These are phyloP conservation scores for Chlorella sp. DNA, from an alignment of 139 green algal species.

Conservation along the genomic window DNA sequence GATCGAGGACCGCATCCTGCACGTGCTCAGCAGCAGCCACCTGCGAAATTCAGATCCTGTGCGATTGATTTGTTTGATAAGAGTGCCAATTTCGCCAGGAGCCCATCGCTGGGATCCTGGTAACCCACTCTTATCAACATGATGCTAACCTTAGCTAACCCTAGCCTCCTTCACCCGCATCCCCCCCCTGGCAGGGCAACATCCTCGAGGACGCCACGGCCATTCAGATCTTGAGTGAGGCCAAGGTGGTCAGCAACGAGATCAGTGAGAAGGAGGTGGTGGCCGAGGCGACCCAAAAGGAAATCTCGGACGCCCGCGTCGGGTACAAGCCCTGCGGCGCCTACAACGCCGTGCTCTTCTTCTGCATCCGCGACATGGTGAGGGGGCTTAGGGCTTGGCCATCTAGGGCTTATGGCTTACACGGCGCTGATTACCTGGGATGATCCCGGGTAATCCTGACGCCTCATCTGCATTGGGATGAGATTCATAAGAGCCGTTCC, in stretches of 20 bases:
- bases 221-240: slow-evolving; percentile 61
- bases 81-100: not conserved
- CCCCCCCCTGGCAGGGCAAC: slow-evolving; percentile 35
- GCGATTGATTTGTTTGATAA: too few relatives aligned
- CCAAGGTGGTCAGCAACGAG: slow-evolving; percentile 62
- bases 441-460: too few relatives aligned
- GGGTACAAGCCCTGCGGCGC: slow-evolving; percentile 54
- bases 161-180: too few relatives aligned
- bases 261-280: slow-evolving; percentile 58
- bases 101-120: not conserved
- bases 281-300: slow-evolving; percentile 44
- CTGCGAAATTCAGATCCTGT: too few relatives aligned
- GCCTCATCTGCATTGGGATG: too few relatives aligned
- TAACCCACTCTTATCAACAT: not conserved
- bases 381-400: too few relatives aligned
- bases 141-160: not conserved
- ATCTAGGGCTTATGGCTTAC: too few relatives aligned
- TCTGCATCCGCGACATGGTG: slow-evolving; percentile 55
- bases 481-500: too few relatives aligned
- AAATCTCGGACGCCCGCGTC: slow-evolving; percentile 40
- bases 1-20: slow-evolving; percentile 73
- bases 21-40: slow-evolving; percentile 58
- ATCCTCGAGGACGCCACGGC: slow-evolving; percentile 70
- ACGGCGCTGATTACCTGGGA: too few relatives aligned
- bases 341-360: slow-evolving; percentile 65